Conservation (phyloP, 805 yeast species). For the Ogataea allantospora region DNA sequence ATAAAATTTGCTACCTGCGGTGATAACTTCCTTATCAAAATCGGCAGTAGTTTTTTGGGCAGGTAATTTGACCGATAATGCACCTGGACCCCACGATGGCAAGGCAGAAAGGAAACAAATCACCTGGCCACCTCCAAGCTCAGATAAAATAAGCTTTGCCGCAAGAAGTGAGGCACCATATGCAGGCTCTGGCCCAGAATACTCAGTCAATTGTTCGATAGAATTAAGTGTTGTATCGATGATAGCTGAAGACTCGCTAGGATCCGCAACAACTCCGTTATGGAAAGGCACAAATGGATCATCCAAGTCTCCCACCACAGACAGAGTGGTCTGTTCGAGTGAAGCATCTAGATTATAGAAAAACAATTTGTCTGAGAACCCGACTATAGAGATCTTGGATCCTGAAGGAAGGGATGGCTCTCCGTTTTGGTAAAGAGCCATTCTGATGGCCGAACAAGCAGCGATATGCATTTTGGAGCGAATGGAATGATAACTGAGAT, state of each 20-base stretch:
- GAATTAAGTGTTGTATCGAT: conserved; percentile 68
- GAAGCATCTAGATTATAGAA: conserved; percentile 66
- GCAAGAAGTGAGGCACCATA: conserved; percentile 77
- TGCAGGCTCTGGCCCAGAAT: conserved; percentile 56
- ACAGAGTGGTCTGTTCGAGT: conserved; percentile 54
- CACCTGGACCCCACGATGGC: conserved; percentile 84
- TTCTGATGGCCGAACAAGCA: conserved; percentile 67
- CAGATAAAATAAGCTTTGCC: conserved; percentile 59
- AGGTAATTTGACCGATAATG: conserved; percentile 44
- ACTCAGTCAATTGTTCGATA: conserved; percentile 48
- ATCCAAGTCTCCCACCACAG: conserved; percentile 64
- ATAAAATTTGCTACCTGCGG: conserved; percentile 63
- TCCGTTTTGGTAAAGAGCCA: conserved; percentile 42
- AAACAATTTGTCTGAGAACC: conserved; percentile 70
- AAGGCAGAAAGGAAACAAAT: conserved; percentile 62
- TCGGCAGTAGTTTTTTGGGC: conserved; percentile 38
- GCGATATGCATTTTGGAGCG: conserved; percentile 60
- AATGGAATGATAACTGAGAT: conserved; percentile 58
- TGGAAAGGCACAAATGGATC: conserved; percentile 82
- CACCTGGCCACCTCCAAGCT: conserved; percentile 82
- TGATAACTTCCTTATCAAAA: conserved; percentile 46
- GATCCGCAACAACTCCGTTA: conserved; percentile 78
- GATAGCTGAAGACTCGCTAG: conserved; percentile 58
- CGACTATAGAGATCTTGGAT: conserved; percentile 64
- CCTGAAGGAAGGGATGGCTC: conserved; percentile 36